Evolutionary conservation across 2,329 filamentous ascomycete genomes (phyloP).

Genomic region (Aspergillus fructus): DNA sequence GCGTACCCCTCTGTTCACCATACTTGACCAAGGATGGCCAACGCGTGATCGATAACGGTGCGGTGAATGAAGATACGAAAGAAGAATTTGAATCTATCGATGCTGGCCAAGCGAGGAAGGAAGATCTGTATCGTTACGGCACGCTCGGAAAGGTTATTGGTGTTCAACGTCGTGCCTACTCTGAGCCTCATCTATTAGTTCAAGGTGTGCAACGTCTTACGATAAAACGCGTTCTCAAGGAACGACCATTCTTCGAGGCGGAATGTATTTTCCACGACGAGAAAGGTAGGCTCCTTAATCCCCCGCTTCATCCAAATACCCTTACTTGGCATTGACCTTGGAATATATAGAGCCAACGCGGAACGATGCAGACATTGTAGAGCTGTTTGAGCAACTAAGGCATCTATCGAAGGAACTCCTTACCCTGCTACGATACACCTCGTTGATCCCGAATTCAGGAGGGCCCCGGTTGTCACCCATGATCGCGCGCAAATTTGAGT

Average conservation of each 20-base stretch:
- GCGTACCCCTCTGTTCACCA: slow-evolving; percentile 78
- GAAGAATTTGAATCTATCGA: slow-evolving; percentile 52
- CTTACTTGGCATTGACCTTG: neutral
- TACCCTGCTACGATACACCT: slow-evolving; percentile 77
- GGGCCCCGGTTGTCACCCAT: slow-evolving; percentile 73
- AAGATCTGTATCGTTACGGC: slow-evolving; percentile 79
- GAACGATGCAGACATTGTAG: slow-evolving; percentile 65
- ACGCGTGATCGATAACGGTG: slow-evolving; percentile 67
- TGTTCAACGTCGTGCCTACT: slow-evolving; percentile 71
- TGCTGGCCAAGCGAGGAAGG: slow-evolving; percentile 60
- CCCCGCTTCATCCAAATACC: too few species aligned
- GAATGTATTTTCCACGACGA: slow-evolving; percentile 72
- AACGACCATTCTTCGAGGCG: slow-evolving; percentile 83
- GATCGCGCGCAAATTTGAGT: slow-evolving; percentile 80
- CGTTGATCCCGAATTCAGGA: slow-evolving; percentile 72
- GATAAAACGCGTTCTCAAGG: slow-evolving; percentile 71
- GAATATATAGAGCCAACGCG: slow-evolving; percentile 33
- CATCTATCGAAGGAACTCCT: slow-evolving; percentile 82
- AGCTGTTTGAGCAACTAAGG: slow-evolving; percentile 78
- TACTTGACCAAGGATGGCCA: slow-evolving; percentile 73
- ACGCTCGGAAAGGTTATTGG: slow-evolving; percentile 77
- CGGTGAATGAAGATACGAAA: slow-evolving; percentile 49
- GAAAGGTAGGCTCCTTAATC: slow-evolving; percentile 51
- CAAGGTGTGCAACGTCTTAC: slow-evolving; percentile 79
- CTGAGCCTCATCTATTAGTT: slow-evolving; percentile 79